phyloP scores from a whole-genome alignment of 2,329 filamentous ascomycete species.

The Pseudogymnoascus sp. region DNA sequence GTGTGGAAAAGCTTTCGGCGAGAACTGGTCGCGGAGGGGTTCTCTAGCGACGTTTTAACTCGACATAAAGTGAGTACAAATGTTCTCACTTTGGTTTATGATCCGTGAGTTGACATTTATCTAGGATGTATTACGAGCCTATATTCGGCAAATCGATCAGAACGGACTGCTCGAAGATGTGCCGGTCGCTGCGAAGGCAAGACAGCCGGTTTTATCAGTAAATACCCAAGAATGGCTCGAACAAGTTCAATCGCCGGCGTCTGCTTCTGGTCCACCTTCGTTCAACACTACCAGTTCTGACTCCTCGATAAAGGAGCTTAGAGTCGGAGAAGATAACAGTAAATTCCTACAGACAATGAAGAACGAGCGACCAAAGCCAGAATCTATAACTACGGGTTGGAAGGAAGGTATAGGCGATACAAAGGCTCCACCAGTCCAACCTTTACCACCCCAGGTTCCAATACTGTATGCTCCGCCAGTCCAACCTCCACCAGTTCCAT shows the following conservation, averaged over 20 bases:
- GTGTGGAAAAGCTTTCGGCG: conserved; percentile 52
- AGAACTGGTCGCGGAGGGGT: conserved; percentile 53
- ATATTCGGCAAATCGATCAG: conserved; percentile 53
- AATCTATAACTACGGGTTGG: conserved; percentile 10
- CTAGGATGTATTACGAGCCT: conserved; percentile 53
- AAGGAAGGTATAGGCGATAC: neutral
- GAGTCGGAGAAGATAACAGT: conserved; percentile 25
- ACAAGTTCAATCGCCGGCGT: conserved; percentile 15
- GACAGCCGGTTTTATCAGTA: conserved; percentile 25
- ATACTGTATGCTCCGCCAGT: conserved; percentile 1
- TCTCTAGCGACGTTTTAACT: conserved; percentile 47
- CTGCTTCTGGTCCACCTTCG: conserved; percentile 16
- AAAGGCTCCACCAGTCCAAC: neutral
- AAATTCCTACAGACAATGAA: conserved; percentile 28
- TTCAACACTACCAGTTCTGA: conserved; percentile 19
- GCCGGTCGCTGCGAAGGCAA: conserved; percentile 25
- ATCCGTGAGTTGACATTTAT: conserved; percentile 17
- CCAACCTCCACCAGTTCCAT: neutral
- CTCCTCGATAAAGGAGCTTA: conserved; percentile 22
- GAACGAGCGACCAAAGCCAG: conserved; percentile 20
- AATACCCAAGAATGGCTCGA: conserved; percentile 23
- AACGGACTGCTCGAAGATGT: conserved; percentile 46
- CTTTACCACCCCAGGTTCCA: neutral
- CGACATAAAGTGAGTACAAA: conserved; percentile 47
- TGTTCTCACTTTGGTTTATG: neutral